A percentile compares a stretch with the other conserved stretches of the same genome.
Conservation (phyloP, 345 rosid species). For the Camelina hispida region DNA sequence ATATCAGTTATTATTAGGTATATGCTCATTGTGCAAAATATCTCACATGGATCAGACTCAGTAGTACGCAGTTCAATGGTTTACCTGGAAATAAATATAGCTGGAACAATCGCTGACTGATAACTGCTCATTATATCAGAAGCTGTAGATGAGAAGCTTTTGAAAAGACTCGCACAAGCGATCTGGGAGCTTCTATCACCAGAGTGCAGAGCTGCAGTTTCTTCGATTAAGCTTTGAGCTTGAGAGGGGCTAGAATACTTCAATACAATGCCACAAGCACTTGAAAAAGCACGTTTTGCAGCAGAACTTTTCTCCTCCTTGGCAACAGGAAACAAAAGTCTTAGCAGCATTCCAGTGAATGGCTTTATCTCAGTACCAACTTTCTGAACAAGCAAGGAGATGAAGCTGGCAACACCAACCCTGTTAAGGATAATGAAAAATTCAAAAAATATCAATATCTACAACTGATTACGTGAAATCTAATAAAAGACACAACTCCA, state of each 20-base stretch:
- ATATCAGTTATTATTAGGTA: conserved; percentile 18
- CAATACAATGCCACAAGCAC: conserved; percentile 80
- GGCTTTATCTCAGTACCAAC: conserved; percentile 79
- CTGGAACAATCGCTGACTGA: conserved; percentile 75
- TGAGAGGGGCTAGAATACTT: conserved; percentile 74
- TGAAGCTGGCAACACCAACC: conserved; percentile 95
- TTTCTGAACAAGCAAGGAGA: conserved; percentile 79
- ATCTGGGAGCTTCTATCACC: conserved; percentile 84
- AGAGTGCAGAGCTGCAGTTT: conserved; percentile 73
- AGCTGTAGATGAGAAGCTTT: conserved; percentile 77
- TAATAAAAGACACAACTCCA: background rate
- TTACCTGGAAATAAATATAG: conserved; percentile 85
- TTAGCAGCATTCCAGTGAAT: conserved; percentile 66
- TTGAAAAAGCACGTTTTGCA: conserved; percentile 90
- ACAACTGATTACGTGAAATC: conserved; percentile 2
- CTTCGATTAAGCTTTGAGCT: conserved; percentile 83
- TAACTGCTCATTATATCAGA: conserved; percentile 77
- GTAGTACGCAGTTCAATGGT: conserved; percentile 19
- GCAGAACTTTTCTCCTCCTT: conserved; percentile 81
- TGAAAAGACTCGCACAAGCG: conserved; percentile 83
- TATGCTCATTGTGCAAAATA: conserved; percentile 11
- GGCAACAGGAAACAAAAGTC: conserved; percentile 79
- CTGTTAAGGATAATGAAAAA: conserved; percentile 48
- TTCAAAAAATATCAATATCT: conserved; percentile 22
- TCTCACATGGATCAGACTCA: conserved; percentile 23